phyloP scores from a whole-genome alignment of 495 filamentous ascomycete genomes.

The Neurospora tetraspora region DNA sequence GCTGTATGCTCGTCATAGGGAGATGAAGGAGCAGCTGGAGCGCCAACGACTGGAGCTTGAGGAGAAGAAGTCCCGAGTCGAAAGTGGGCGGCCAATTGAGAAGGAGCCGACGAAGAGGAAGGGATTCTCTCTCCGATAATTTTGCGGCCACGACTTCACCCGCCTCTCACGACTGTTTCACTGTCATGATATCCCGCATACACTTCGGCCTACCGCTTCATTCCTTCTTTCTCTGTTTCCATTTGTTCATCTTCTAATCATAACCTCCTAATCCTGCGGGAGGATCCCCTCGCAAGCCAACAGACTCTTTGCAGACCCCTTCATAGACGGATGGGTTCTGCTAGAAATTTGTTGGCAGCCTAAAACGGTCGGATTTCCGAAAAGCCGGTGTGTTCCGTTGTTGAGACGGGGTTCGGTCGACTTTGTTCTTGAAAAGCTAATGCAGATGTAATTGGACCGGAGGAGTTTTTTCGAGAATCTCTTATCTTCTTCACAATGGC shows the following conservation, averaged over 20 bases:
- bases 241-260: conserved; percentile 41
- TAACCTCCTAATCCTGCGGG: conserved; percentile 34
- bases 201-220: conserved; percentile 38
- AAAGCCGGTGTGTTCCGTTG: conserved; percentile 16
- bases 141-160: conserved; percentile 11
- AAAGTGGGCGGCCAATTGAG: conserved; percentile 89
- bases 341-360: conserved; percentile 12
- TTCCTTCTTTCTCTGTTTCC: conserved; percentile 25
- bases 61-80: conserved; percentile 90
- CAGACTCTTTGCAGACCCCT: conserved; percentile 5
- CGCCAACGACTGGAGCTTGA: conserved; percentile 87
- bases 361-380: conserved; percentile 16
- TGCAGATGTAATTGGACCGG: conserved; percentile 29
- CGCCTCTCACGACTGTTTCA: conserved; percentile 32
- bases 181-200: conserved; percentile 35
- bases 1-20: conserved; percentile 90
- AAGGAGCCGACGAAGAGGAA: conserved; percentile 92
- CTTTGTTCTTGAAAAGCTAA: conserved; percentile 29
- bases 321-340: background rate
- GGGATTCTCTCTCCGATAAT: conserved; percentile 95
- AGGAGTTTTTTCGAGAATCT: conserved; percentile 15
- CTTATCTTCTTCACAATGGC: conserved; percentile 6
- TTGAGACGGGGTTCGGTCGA: conserved; percentile 15
- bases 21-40: conserved; percentile 99
- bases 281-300: conserved; percentile 17